Evolutionary conservation across 176 grass and related monocot genomes (phyloP), one percentile per base, ranked within the genome.

Genomic region (Urochloa ruziziensis): DNA sequence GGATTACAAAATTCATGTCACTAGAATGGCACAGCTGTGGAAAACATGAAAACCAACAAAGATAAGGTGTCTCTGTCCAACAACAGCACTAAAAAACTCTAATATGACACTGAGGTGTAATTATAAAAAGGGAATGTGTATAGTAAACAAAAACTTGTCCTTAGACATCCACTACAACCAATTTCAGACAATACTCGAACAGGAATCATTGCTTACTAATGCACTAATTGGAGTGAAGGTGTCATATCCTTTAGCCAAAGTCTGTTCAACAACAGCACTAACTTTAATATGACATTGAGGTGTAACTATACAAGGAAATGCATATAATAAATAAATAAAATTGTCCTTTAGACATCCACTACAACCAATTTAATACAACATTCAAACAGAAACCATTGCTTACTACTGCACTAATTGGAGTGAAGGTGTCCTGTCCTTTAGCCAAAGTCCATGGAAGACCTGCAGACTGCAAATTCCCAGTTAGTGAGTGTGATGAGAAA

Each of bases 391-490:
- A 79, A 78, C 0, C 29, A 54, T 62, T 63, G 36, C 89, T 95
- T 98, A 98, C 96, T 78, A 98, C 84, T 77, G 86, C 74, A 76
- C 96, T 95, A 79, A 98, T 98, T 58, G 96, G 96, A 75, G 96
- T 95, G 67, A 98, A 98, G 11, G 96, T 98, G 77, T 98, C 96
- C 79, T 95, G 96, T 76, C 89, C 89, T 95, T 98, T 98, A 58
- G 87, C 96, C 83, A 95, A 86, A 85, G 91, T 95, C 96, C 96
- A 98, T 74, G 96, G 96, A 27, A 98, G 93, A 80, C 96, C 96
- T 83, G 87, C 89, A 76, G 91, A 82, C 96, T 95, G 77, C 34
- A 86, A 77, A 83, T 53, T 66, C 61, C 24, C 48, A 44, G 24
- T 82, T 58, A 81, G 35, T 47, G 29, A 80, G 64, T 84, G 30